Base-by-base conservation (phyloP, 352 stramenopile genomes). In the Globisporangium nunn region DNA sequence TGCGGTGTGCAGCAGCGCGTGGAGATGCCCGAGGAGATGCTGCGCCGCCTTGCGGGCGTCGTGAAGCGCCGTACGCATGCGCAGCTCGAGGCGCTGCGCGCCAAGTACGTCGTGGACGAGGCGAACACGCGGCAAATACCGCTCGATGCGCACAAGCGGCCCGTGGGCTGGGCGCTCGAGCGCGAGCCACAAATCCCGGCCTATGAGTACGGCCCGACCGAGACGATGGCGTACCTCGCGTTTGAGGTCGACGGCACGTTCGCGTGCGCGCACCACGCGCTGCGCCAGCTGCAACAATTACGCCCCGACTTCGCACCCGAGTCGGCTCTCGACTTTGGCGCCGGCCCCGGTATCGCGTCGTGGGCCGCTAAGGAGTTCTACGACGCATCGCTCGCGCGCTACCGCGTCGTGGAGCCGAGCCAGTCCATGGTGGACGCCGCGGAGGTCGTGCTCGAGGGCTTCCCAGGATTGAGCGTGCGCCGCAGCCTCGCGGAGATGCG, bases 341-440 rank as follows among this genome's bases (percentile, higher is more conserved):
- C 82, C 0, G 85, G 85, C 0, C 83, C 82, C 0, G 85, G 85
- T 2, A 93, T 81, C 6, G 77, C 81, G 0, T 85, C 78, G 2
- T 95, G 85, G 85, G 85, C 76, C 43, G 79, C 81, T 12, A 88
- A 87, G 39, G 65, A 84, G 23, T 82, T 90, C 43, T 95, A 75
- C 35, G 69, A 71, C 28, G 67, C 83, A 5, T 81, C 77, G 43
- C 51, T 93, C 41, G 61, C 69, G 28, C 73, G 75, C 29, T 93
- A 88, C 51, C 79, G 82, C 29, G 63, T 95, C 17, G 69, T 95
- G 46, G 85, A 95, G 58, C 81, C 85, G 39, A 93, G 82, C 52
- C 85, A 95, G 58, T 91, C 82, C 40, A 95, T 95, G 85, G 63
- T 89, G 31, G 82, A 95, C 61, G 85, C 84, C 0, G 78, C 81